Base-by-base conservation (phyloP, 2,329 filamentous ascomycete genomes). In the Apiospora rasikravindrae region DNA sequence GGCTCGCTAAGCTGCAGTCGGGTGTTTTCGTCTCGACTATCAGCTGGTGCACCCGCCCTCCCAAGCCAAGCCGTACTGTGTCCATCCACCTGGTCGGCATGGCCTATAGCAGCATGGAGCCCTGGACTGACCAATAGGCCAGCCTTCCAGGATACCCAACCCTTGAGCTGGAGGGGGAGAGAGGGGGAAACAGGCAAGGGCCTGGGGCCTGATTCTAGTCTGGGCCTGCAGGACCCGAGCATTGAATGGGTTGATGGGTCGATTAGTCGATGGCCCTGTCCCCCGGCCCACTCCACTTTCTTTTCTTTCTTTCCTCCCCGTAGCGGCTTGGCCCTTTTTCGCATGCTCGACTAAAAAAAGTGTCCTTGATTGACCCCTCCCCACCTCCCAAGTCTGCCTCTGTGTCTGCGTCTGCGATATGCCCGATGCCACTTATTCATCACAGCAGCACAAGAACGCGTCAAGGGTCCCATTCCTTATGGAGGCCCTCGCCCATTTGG, bases 71-170 rank as follows among this genome's bases (percentile, higher is more conserved):
- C 33, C 33, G 57, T 64, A 64, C 57, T 64, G 57, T 64, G 57
- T 64, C 57, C 57, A 64, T 64, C 57, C 57, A 64, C 53, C 53
- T 10, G 53, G 53, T 37, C 53, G 29, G 53, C 53, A n/a, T 61
- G 53, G 44, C 53, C 37, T 29, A 29, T 37, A 37, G 33, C 33
- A 61, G 53, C 53, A 37, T 37, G 53, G 33, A n/a, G 57, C 29
- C 19, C 29, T 7, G 57, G 10, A 64, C n/a, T 64, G 57, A 13
- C 57, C 57, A 64, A 64, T 64, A 64, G 57, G 57, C 57, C 57
- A 14, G 8, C 33, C 57, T 64, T 64, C 57, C 57, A 64, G 57
- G 57, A 40, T 64, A 40, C 57, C 57, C 57, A 40, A 33, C 11
- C 33, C 33, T 40, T 16, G 29, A 37, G 53, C 33, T 45, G 19